Evolutionary conservation across 1,284 basidiomycete species (phyloP).

Genomic region (Ustilago bromivora): DNA sequence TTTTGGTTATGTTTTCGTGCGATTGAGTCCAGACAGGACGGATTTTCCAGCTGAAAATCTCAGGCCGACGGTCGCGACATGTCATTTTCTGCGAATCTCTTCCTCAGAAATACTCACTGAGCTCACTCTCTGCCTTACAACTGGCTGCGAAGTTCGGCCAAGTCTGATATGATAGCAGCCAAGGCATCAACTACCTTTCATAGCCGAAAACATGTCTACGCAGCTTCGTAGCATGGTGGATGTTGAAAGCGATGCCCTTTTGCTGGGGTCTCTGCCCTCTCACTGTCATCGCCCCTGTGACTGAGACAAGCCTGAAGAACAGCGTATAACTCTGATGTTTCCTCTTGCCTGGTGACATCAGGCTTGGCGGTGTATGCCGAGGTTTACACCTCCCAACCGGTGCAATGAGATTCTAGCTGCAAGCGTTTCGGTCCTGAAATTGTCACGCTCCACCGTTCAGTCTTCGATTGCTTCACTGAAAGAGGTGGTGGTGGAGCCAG

Average conservation of each 20-base stretch:
- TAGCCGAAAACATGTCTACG: too few species aligned
- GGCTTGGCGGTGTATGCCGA: neutral
- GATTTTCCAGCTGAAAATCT: neutral
- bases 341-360: neutral
- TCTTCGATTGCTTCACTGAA: too few species aligned
- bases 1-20: too few species aligned
- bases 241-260: neutral
- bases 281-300: neutral
- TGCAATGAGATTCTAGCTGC: neutral
- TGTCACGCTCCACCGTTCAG: too few species aligned
- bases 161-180: too few species aligned
- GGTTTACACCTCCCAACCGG: neutral
- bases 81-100: slow-evolving; percentile 37
- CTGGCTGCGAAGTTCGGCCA: too few species aligned
- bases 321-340: neutral
- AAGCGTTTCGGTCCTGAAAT: too few species aligned
- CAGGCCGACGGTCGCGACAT: slow-evolving; percentile 34
- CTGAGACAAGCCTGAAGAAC: too few species aligned
- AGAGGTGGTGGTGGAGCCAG: too few species aligned
- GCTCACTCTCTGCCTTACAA: too few species aligned
- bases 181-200: too few species aligned
- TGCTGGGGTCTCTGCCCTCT: neutral
- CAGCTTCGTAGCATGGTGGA: neutral
- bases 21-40: neutral
- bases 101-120: neutral